Evolutionary conservation across 108 stramenopile species (phyloP), one percentile per base, ranked within the genome.

Genomic region (Cyclotella cryptica): DNA sequence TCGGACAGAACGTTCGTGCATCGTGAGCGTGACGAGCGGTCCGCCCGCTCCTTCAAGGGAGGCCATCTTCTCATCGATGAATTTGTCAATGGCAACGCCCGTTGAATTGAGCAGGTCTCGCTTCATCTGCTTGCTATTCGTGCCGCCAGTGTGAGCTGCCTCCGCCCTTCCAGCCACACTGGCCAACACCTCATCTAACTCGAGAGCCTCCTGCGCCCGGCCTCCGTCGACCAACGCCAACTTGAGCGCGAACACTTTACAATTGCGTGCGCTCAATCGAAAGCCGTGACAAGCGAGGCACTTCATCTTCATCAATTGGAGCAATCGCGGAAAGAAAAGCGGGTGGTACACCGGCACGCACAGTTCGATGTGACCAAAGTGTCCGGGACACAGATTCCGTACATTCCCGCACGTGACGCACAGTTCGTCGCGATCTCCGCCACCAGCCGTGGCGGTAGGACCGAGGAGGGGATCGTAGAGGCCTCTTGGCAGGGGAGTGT

Each of bases 261-360:
- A 60, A 19, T 53, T 43, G 45, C 72, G 63, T 13, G 66, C 57
- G 14, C 89, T 58, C 41, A 88, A 18, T 41, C 92, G 85, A 29
- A 98, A 88, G 42, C 88, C 85, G 87, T 99, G 98, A 87, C 99
- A 99, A 58, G 72, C 63, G 44, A 97, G 77, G 86, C 99, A 99
- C 69, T 98, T 99, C 72, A 82, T 71, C 49, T 93, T 85, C 77
- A 99, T 71, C 22, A 99, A 67, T 63, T 86, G 84, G 60, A 93
- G 59, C 65, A 99, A 39, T 15, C 78, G 75, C 3, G 66, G 49
- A 70, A 99, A 98, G 69, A 97, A 77, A 35, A 99, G 77, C 0
- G 98, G 98, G 74, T 99, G 92, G 66, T 98, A 99, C 9, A 98
- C 85, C 10, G 97, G 98, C 0, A 98, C 98, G 79, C 94, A 94